These are phyloP conservation scores for Nicotiana obtusifolia DNA, from an alignment of 257 asterid species.

Conservation along the genomic window DNA sequence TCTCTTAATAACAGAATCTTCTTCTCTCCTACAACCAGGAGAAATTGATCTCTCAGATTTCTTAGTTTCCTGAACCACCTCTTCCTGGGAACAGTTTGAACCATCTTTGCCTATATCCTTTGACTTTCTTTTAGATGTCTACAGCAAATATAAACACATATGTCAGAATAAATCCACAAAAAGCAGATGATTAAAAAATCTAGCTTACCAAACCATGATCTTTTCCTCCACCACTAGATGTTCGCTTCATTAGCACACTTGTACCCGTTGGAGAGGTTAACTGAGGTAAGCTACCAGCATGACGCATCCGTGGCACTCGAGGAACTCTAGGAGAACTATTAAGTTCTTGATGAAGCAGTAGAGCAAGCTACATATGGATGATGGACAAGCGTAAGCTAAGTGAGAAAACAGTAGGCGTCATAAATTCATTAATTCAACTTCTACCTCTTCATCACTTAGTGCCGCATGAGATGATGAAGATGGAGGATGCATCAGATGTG, in stretches of 20 bases:
- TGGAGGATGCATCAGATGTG: conserved; percentile 45
- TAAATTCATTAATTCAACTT: conserved; percentile 7
- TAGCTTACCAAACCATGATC: conserved; percentile 60
- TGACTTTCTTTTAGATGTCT: conserved; percentile 67
- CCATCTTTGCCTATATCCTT: conserved; percentile 66
- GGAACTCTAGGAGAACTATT: conserved; percentile 99
- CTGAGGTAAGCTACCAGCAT: conserved; percentile 93
- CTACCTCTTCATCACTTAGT: conserved; percentile 96
- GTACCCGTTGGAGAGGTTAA: conserved; percentile 61
- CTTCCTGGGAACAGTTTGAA: conserved; percentile 34
- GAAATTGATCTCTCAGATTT: conserved; percentile 50
- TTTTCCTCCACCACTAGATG: conserved; percentile 69
- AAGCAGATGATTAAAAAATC: neutral
- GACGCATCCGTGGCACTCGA: conserved; percentile 92
- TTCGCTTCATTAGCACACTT: conserved; percentile 63
- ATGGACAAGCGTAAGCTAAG: conserved; percentile 6
- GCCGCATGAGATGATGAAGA: conserved; percentile 55
- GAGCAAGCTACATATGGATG: conserved; percentile 58
- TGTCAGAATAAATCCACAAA: neutral
- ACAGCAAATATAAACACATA: neutral
- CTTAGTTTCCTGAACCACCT: conserved; percentile 54
- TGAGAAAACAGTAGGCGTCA: conserved; percentile 1
- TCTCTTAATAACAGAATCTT: conserved; percentile 46
- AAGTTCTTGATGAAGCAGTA: conserved; percentile 92
- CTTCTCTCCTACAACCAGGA: conserved; percentile 49